phyloP scores from a whole-genome alignment of 2,329 filamentous ascomycete species.

The Stenocarpella maydis region DNA sequence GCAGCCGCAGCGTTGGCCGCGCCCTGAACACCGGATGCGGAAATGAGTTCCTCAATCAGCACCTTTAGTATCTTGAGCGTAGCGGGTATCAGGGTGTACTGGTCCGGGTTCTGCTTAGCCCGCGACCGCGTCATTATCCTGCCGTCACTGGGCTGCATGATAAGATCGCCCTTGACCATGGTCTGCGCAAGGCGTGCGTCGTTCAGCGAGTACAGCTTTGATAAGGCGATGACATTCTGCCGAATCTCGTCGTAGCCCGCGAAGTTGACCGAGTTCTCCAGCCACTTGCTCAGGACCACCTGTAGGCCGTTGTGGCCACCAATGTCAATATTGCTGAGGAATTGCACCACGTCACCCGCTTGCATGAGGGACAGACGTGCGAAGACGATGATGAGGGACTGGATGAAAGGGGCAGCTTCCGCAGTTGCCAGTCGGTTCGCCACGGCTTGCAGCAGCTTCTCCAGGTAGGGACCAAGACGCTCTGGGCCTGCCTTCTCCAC shows the following conservation, averaged over 20 bases:
- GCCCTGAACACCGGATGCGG: conserved; percentile 73
- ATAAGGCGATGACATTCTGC: conserved; percentile 94
- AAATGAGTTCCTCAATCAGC: conserved; percentile 88
- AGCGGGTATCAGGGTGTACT: conserved; percentile 86
- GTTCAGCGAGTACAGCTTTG: conserved; percentile 88
- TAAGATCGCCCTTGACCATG: conserved; percentile 89
- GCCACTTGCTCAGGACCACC: conserved; percentile 92
- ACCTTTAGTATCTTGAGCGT: conserved; percentile 97
- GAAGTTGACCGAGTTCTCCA: conserved; percentile 96
- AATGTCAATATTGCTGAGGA: conserved; percentile 85
- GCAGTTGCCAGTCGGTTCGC: conserved; percentile 85
- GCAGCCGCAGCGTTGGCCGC: conserved; percentile 70
- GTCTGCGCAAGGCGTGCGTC: conserved; percentile 82
- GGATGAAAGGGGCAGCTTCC: conserved; percentile 87
- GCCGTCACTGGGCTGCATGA: conserved; percentile 76
- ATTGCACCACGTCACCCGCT: conserved; percentile 89
- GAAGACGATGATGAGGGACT: conserved; percentile 95
- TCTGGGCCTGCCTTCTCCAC: conserved; percentile 96
- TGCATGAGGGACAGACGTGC: conserved; percentile 86
- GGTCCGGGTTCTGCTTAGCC: conserved; percentile 86
- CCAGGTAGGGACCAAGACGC: conserved; percentile 86
- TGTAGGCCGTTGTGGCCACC: conserved; percentile 82
- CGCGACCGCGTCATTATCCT: conserved; percentile 94
- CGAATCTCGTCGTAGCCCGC: conserved; percentile 98
- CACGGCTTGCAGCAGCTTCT: conserved; percentile 88